Percentiles rank a stretch among this genome's conserved stretches.
Evolutionary conservation across 768 basidiomycete species (phyloP).

Genomic region (Kwoniella sp.): DNA sequence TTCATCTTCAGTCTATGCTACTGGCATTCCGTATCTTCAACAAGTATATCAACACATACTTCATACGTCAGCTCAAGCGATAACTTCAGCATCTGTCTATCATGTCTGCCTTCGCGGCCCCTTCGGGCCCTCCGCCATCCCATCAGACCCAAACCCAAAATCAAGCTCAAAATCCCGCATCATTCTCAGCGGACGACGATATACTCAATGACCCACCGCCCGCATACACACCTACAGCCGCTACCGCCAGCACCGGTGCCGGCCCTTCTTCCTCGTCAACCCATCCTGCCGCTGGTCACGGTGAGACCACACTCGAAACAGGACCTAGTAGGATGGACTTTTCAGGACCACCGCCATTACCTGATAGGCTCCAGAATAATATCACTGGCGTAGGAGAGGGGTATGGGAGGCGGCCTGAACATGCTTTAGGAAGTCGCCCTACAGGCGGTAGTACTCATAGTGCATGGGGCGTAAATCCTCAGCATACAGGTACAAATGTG

Average conservation of each 20-base stretch:
- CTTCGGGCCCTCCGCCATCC: constrained; percentile 11
- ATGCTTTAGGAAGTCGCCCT: constrained; percentile 9
- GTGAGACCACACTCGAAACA: constrained; percentile 26
- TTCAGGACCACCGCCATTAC: constrained; percentile 47
- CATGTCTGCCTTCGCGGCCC: constrained; percentile 16
- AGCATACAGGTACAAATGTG: too few species aligned
- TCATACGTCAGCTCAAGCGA: too few species aligned
- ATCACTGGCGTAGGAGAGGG: constrained; percentile 48
- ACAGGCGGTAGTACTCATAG: background rate
- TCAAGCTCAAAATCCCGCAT: background rate
- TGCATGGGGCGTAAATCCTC: background rate
- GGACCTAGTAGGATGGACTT: constrained; percentile 47
- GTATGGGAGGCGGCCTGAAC: constrained; percentile 28
- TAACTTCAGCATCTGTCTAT: too few species aligned
- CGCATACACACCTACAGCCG: constrained; percentile 37
- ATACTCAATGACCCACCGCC: constrained; percentile 37
- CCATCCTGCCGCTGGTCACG: background rate
- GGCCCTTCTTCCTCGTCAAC: background rate
- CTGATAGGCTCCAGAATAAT: constrained; percentile 31
- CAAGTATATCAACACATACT: too few species aligned
- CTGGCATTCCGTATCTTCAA: too few species aligned
- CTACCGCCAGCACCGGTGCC: background rate
- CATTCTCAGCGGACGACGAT: background rate
- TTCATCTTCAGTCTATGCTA: too few species aligned
- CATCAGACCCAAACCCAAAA: background rate